phyloP scores from a whole-genome alignment of 2,329 filamentous ascomycete genomes.

The Colletotrichum viniferum region DNA sequence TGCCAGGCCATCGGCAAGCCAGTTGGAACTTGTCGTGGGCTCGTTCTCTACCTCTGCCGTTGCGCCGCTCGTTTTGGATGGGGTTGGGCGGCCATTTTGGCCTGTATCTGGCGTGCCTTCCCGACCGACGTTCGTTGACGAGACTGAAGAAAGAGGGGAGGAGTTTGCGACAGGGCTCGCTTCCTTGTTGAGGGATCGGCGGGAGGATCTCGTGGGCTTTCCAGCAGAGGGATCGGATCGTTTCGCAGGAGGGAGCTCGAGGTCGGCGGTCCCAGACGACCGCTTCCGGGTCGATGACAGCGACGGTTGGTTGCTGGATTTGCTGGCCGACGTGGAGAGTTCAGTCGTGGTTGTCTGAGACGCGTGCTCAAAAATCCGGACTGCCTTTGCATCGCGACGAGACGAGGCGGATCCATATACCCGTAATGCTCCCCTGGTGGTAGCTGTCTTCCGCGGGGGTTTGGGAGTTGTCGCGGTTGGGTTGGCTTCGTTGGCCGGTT shows the following conservation, averaged over 20 bases:
- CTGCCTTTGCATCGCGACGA: background rate
- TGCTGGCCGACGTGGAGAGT: background rate
- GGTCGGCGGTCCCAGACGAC: background rate
- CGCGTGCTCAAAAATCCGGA: background rate
- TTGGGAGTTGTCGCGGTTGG: background rate
- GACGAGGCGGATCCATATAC: background rate
- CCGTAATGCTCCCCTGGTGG: background rate
- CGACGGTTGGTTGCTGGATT: background rate
- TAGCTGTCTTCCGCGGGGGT: background rate
- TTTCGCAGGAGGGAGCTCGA: background rate
- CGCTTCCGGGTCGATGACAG: background rate
- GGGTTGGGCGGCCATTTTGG: background rate
- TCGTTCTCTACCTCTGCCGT: background rate
- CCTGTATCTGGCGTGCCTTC: background rate
- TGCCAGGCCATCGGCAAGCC: background rate
- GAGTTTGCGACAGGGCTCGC: background rate
- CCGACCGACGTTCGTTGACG: background rate
- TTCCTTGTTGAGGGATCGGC: background rate
- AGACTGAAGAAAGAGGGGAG: background rate
- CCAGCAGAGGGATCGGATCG: background rate
- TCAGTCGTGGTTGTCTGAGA: background rate
- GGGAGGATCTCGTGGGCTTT: background rate
- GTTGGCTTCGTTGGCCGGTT: background rate
- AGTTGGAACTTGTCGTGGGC: background rate
- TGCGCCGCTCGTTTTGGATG: background rate